These are phyloP conservation scores for Xylaria sp. DNA, from an alignment of 2,329 filamentous ascomycete species.

Conservation along the genomic window DNA sequence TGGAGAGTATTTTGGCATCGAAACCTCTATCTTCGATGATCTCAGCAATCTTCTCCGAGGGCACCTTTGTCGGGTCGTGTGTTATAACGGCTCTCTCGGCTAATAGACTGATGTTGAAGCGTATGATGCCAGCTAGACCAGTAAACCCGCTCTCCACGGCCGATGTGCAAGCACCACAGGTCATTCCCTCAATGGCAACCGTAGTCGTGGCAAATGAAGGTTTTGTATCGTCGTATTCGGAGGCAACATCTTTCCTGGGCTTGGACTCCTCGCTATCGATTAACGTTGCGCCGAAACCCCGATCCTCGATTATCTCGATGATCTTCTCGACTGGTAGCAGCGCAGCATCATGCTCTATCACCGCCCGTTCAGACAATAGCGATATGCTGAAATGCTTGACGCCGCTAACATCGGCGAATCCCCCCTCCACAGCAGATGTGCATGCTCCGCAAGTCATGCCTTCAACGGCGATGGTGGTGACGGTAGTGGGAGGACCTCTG, in stretches of 20 bases:
- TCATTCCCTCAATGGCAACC: constrained; percentile 94
- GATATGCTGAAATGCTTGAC: constrained; percentile 84
- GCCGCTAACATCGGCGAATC: constrained; percentile 78
- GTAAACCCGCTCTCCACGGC: constrained; percentile 87
- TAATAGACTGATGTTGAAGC: constrained; percentile 94
- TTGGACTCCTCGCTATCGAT: constrained; percentile 73
- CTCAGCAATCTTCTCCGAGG: constrained; percentile 79
- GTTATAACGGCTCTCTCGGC: constrained; percentile 91
- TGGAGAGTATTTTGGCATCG: constrained; percentile 84
- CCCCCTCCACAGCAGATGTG: constrained; percentile 84
- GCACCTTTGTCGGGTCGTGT: constrained; percentile 78
- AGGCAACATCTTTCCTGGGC: constrained; percentile 50
- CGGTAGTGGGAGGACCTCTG: constrained; percentile 59
- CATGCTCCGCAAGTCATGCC: constrained; percentile 95
- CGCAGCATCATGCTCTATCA: constrained; percentile 79
- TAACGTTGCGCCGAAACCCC: constrained; percentile 84
- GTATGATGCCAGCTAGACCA: constrained; percentile 78
- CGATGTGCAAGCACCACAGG: constrained; percentile 94
- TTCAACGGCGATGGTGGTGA: constrained; percentile 81
- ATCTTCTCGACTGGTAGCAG: constrained; percentile 65
- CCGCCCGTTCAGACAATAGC: constrained; percentile 83
- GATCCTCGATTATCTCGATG: constrained; percentile 71
- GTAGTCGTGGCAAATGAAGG: constrained; percentile 76
- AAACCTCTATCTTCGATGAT: constrained; percentile 92
- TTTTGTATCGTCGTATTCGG: constrained; percentile 47